Base-by-base conservation (phyloP, 192 early-diverging fungal species). In the Backusella psychrophila region DNA sequence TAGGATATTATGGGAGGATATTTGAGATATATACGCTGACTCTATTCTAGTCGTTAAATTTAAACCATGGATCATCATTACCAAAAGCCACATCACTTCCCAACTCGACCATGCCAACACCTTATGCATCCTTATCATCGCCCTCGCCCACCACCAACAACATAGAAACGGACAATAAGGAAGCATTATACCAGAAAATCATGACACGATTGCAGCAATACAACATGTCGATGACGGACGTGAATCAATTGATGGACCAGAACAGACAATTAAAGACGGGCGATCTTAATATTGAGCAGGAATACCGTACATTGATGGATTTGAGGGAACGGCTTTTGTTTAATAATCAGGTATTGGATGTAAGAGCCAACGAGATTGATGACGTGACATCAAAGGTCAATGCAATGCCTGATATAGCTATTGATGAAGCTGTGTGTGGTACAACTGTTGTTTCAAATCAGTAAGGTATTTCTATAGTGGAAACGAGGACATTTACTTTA, bases 191-290 rank as follows among this genome's bases (percentile, higher is more conserved):
- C 66, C 88, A 91, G 44, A 91, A 89, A 35, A 86, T 95, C 1
- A 83, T 82, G 17, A 77, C 81, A 12, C 77, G 81, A 11, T 82
- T 92, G 33, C 76, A 89, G n/a, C 79, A 86, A 73, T 90, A 90
- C 23, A 84, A 91, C 42, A 82, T 88, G 75, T 82, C 81, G 11
- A 82, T 90, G 38, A 87, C 90, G 26, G 76, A 78, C 0, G 88
- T 92, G 9, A 63, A 63, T 4, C 8, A 26, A 29, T 26, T 63
- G 26, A 93, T 93, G 81, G 88, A 93, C 78, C 86, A 89, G 33
- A 92, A 93, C 66, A 83, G 87, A 65, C 86, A 91, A 52, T 87
- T 97, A 12, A 88, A 91, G 77, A 90, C 93, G 23, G 92, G 91
- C 9, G 93, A 93, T 49, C 80, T 79, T 23, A 85, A 86, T 7